Evolutionary conservation across 352 stramenopile species (phyloP).

Genomic region (Phytophthora tubulina): DNA sequence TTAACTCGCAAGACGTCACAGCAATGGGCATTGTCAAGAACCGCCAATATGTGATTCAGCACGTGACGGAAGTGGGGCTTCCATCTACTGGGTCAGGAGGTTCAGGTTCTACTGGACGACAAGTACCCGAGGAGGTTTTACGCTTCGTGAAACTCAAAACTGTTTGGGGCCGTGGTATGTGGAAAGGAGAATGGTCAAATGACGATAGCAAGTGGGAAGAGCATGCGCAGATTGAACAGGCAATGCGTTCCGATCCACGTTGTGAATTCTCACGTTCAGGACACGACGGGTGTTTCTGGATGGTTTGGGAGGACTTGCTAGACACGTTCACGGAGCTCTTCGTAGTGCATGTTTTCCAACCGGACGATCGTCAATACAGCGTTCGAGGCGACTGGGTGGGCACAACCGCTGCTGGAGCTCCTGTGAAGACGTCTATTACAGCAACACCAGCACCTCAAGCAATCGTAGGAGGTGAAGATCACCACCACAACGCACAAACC

Average conservation of each 20-base stretch:
- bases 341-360: slow-evolving; percentile 52
- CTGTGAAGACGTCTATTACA: slow-evolving; percentile 7
- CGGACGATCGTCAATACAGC: slow-evolving; percentile 64
- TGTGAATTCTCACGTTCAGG: slow-evolving; percentile 77
- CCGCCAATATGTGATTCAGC: slow-evolving; percentile 76
- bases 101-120: not conserved
- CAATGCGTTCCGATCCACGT: slow-evolving; percentile 62
- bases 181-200: slow-evolving; percentile 86
- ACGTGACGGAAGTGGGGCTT: slow-evolving; percentile 68
- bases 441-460: slow-evolving; percentile 13
- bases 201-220: slow-evolving; percentile 90
- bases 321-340: slow-evolving; percentile 81
- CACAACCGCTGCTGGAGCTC: slow-evolving; percentile 54
- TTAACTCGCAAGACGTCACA: slow-evolving; percentile 70
- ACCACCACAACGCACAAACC: slow-evolving; percentile 15
- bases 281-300: slow-evolving; percentile 86
- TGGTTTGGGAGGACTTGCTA: slow-evolving; percentile 82
- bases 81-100: slow-evolving; percentile 11
- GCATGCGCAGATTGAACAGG: slow-evolving; percentile 75
- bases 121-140: slow-evolving; percentile 33
- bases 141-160: slow-evolving; percentile 87
- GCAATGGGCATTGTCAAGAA: slow-evolving; percentile 79
- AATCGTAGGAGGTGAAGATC: slow-evolving; percentile 21
- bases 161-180: slow-evolving; percentile 81
- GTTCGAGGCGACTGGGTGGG: slow-evolving; percentile 56